Conservation (phyloP, 2,329 filamentous ascomycete species). For the Pseudocercospora eumusae region DNA sequence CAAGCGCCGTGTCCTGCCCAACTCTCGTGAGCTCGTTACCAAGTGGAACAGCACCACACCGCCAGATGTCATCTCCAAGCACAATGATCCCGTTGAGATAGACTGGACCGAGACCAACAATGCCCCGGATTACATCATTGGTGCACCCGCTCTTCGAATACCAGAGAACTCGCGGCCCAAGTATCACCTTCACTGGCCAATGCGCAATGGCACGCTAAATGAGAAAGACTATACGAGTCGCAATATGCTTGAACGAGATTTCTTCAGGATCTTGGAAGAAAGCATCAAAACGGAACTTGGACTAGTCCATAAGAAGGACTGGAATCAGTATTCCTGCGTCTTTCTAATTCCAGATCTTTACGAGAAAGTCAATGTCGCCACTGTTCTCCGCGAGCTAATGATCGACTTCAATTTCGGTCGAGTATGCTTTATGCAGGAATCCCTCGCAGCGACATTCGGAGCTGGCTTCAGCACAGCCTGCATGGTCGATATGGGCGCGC, state of each 20-base stretch:
- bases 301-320: constrained; percentile 73
- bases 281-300: constrained; percentile 84
- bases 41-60: constrained; percentile 88
- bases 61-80: constrained; percentile 84
- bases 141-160: constrained; percentile 78
- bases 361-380: constrained; percentile 88
- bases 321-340: constrained; percentile 92
- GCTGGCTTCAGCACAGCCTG: constrained; percentile 92
- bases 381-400: constrained; percentile 80
- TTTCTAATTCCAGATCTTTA: constrained; percentile 96
- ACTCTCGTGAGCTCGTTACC: constrained; percentile 91
- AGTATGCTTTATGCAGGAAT: constrained; percentile 94
- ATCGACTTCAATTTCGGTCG: constrained; percentile 85
- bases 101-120: constrained; percentile 83
- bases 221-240: constrained; percentile 83
- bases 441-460: constrained; percentile 89
- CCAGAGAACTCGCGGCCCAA: constrained; percentile 85
- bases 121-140: constrained; percentile 77
- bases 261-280: constrained; percentile 82
- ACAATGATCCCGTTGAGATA: constrained; percentile 90
- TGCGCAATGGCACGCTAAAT: constrained; percentile 83
- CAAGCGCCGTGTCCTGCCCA: constrained; percentile 93
- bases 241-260: constrained; percentile 79
- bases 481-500: constrained; percentile 92
- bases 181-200: constrained; percentile 91